Evolutionary conservation across 352 stramenopile genomes (phyloP).

Genomic region (Pseudoperonospora humuli): DNA sequence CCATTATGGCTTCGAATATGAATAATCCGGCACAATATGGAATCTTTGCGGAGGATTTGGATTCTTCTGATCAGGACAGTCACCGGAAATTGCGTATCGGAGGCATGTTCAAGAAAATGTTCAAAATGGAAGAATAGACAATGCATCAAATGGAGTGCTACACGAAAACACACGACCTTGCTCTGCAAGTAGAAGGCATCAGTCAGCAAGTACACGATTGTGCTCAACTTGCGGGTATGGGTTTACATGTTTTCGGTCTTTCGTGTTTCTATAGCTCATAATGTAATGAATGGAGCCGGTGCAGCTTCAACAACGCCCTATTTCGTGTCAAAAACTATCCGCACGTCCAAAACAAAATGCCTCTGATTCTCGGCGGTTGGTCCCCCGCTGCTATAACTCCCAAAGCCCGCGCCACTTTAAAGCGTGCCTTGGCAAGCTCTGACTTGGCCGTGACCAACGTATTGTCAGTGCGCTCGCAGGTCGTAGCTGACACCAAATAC

Average conservation of each 20-base stretch:
- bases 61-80: constrained; percentile 34
- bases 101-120: constrained; percentile 88
- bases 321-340: too few relatives aligned
- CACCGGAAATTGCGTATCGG: constrained; percentile 74
- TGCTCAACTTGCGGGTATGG: constrained; percentile 3
- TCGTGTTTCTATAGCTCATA: constrained; percentile 3
- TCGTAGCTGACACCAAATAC: constrained; percentile 37
- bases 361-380: constrained; percentile 21
- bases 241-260: constrained; percentile 18
- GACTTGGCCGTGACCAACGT: constrained; percentile 20
- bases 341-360: too few relatives aligned
- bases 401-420: constrained; percentile 15
- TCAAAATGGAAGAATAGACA: constrained; percentile 73
- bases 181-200: too few relatives aligned
- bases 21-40: constrained; percentile 34
- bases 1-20: constrained; percentile 42
- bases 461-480: constrained; percentile 25
- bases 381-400: constrained; percentile 12
- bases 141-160: too few relatives aligned
- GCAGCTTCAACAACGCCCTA: too few relatives aligned
- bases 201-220: too few relatives aligned
- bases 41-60: constrained; percentile 20
- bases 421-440: constrained; percentile 14
- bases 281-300: too few relatives aligned
- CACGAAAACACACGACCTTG: too few relatives aligned